Percentiles rank a stretch among this genome's conserved stretches.
Evolutionary conservation across 331 rosid species (phyloP).

Genomic region (Quercus phellos): DNA sequence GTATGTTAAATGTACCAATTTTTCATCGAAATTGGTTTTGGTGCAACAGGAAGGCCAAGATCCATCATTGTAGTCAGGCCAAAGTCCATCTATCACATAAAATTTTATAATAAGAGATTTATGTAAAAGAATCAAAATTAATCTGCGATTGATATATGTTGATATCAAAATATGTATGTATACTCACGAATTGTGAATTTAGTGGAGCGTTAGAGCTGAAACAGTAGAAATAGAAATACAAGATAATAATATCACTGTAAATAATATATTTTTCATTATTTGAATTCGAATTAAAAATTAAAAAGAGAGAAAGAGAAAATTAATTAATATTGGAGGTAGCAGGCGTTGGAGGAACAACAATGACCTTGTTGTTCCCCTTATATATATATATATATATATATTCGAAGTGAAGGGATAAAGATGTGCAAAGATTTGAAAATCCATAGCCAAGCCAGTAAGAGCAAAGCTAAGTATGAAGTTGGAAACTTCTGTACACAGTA

Average conservation of each 20-base stretch:
- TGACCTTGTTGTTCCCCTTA: no score
- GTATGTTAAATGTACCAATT: conserved; percentile 42
- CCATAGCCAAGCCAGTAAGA: no score
- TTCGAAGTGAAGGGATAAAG: no score
- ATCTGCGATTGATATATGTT: not conserved
- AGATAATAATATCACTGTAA: not conserved
- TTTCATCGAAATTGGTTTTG: conserved; percentile 49
- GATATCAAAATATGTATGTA: no score
- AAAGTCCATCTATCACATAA: conserved; percentile 67
- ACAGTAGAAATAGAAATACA: not conserved
- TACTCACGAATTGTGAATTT: conserved; percentile 75
- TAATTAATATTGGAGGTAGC: no score
- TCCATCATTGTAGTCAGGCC: conserved; percentile 95
- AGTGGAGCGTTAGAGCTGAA: conserved; percentile 53
- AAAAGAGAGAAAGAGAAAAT: no score
- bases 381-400: no score
- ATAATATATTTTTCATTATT: not conserved
- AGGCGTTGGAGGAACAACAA: no score
- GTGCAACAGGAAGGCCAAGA: conserved; percentile 90
- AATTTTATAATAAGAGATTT: not conserved
- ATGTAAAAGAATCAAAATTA: not conserved
- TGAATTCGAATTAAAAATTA: no score
- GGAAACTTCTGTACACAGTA: no score
- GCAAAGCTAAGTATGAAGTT: no score
- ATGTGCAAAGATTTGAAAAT: no score